Base-by-base conservation (phyloP, 768 basidiomycete species). In the Tulasnella sp. region DNA sequence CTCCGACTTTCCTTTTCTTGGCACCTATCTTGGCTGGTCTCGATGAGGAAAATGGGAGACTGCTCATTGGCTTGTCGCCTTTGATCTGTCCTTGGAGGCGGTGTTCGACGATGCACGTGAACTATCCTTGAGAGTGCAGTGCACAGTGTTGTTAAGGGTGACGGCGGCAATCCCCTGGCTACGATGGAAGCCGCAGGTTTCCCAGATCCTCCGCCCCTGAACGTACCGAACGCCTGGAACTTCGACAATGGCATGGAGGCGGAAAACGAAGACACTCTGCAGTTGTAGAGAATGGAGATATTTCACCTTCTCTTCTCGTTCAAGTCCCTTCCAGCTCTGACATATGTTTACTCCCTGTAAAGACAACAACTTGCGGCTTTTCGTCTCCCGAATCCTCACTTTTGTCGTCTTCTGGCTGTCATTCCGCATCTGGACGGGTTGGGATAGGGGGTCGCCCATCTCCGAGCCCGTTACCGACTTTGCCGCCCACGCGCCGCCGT, bases 301-400 rank as follows among this genome's bases (percentile, higher is more conserved):
- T 82, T 87, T 74, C 80, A 94, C 94, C 93, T 88, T 89, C 94
- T 89, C 77, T 88, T 88, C 82, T 93, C 88, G 83, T 94, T 92
- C 87, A 92, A 5, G 88, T n/a, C n/a, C n/a, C 95, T 82, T 97
- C 94, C 76, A 89, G 86, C 81, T 89, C 92, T 1, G 90, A 90
- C 62, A 98, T 87, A 86, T 98, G 96, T 84, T 94, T 97, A 38
- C 96, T 96, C 81, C 92, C 90, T 83, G 90, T 94, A 81, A 98
- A 84, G 12, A 97, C 96, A 3, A 98, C 94, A 10, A 98, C 91
- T 83, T 94, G 94, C 2, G 96, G 96, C 82, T 89, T 91, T 85
- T 97, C 96, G 82, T 96, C 95, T 18, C 89, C 93, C 81, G 92
- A 93, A 74, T 93, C 92, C 10, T 89, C 91, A 18, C 76, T 71